Evolutionary conservation across 805 yeast genomes (phyloP), one percentile per base, ranked within the genome.

Genomic region (Pichia manshurica): DNA sequence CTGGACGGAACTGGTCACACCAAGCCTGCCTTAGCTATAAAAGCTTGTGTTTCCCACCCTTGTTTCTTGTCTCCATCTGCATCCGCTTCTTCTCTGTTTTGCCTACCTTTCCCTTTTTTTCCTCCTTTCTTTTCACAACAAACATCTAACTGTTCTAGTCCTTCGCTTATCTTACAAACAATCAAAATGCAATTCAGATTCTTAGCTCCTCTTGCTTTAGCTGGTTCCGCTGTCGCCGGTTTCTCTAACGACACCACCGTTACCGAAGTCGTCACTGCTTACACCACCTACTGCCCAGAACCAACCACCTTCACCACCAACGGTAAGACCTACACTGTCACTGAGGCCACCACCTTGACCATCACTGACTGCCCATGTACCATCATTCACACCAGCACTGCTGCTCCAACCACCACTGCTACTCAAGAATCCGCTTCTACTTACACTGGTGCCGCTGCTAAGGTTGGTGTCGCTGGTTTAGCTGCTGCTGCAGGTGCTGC

Each of bases 331-430:
- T 76, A 79, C 79, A 79, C 84, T 56, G 88, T 83, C 64, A 79
- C 90, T 53, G 82, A 67, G 60, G 81, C 91, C 52, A 84, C 91
- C 66, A 86, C 95, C 58, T 69, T 87, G 61, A 86, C 93, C 67
- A 76, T 86, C 78, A 84, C 95, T 61, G 83, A 87, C 75, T 81
- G 86, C 70, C 90, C 90, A 65, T 87, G 95, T 75, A 84, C 91
- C 63, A 61, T 80, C 62, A 58, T 59, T 44, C 42, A 52, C 52
- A 57, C 66, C 47, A 47, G 59, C 49, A 53, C 62, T 52, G 53
- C 58, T 28, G 33, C 60, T 39, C 21, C 54, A 12, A 7, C 51
- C 6, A 10, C 58, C 37, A 42, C 57, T 8, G 10, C 58, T 35
- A 44, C 57, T 34, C 42, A 57, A 23, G 32, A 53, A 12, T 33